Percentiles rank a stretch among this genome's conserved stretches.
Conservation (phyloP, 2,329 filamentous ascomycete species). For the Cladosporium sp. region DNA sequence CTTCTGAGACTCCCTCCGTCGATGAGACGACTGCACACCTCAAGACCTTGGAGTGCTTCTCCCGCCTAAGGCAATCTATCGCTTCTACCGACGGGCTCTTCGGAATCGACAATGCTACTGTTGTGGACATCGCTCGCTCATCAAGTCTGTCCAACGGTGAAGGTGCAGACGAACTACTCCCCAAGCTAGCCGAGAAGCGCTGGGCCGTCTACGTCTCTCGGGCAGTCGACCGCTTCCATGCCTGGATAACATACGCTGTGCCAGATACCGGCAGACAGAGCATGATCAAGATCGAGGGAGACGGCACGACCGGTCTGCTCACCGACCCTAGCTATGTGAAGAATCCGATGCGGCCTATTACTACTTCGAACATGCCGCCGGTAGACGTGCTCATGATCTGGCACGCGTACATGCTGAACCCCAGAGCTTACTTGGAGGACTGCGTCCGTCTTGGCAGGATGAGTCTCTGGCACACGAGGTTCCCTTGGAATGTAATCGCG, state of each 20-base stretch:
- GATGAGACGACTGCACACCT: slow-evolving; percentile 68
- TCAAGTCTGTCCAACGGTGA: slow-evolving; percentile 20
- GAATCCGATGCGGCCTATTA: not conserved
- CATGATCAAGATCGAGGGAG: not conserved
- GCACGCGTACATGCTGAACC: slow-evolving; percentile 77
- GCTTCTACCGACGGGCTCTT: slow-evolving; percentile 65
- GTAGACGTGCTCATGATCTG: slow-evolving; percentile 73
- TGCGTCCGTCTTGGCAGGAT: slow-evolving; percentile 57
- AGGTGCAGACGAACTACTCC: slow-evolving; percentile 34
- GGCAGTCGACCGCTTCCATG: slow-evolving; percentile 64
- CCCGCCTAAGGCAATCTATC: slow-evolving; percentile 62
- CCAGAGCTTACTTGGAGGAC: slow-evolving; percentile 69
- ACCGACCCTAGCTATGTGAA: not conserved
- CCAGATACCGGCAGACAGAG: slow-evolving; percentile 36
- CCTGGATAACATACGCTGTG: slow-evolving; percentile 55
- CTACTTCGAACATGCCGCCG: slow-evolving; percentile 21
- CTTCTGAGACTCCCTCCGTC: slow-evolving; percentile 36
- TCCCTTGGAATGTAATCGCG: slow-evolving; percentile 64
- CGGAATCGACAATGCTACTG: slow-evolving; percentile 46
- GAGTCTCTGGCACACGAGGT: slow-evolving; percentile 56
- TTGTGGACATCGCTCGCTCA: slow-evolving; percentile 25
- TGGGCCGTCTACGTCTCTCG: slow-evolving; percentile 68
- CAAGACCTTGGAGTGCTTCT: slow-evolving; percentile 66
- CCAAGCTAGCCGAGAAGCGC: slow-evolving; percentile 63
- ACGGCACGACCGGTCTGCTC: not conserved